Percentiles rank a stretch among this genome's conserved stretches.
Evolutionary conservation across 2,329 filamentous ascomycete genomes (phyloP).

Genomic region (Pseudogymnoascus sp.): DNA sequence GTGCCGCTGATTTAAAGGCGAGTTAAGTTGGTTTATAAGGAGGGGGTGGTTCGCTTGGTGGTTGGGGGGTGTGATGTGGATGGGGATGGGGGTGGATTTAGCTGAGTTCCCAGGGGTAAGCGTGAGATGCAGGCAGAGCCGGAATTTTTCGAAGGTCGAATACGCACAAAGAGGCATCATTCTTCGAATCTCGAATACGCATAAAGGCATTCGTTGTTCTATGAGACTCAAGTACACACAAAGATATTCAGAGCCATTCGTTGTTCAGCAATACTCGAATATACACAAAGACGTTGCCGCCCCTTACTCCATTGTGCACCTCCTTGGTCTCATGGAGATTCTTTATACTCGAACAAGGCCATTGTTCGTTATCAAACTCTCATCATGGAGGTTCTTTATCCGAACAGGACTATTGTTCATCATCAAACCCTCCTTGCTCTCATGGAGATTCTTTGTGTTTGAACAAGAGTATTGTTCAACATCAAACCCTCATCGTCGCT

Average conservation of each 20-base stretch:
- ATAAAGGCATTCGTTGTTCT: not conserved
- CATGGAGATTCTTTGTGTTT: no score
- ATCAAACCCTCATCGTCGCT: not conserved
- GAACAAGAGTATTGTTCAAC: not conserved
- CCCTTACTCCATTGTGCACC: not conserved
- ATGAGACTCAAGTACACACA: not conserved
- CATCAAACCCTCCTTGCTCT: not conserved
- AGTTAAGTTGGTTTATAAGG: not conserved
- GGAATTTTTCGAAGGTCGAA: not conserved
- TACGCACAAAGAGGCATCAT: not conserved
- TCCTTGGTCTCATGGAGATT: not conserved
- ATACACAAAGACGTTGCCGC: not conserved
- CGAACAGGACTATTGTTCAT: not conserved
- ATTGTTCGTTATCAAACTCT: not conserved
- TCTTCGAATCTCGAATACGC: not conserved
- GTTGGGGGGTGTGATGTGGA: not conserved
- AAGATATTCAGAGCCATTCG: not conserved
- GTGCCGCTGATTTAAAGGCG: not conserved
- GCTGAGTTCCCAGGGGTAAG: not conserved
- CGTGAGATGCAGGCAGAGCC: not conserved
- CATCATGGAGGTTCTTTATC: not conserved
- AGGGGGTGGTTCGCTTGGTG: not conserved
- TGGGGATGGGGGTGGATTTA: not conserved
- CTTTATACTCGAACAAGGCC: not conserved
- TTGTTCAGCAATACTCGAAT: not conserved